Percentiles rank a stretch among this genome's conserved stretches.
Conservation (phyloP, 2,329 filamentous ascomycete species). For the Arthrobotrys sphaeroides region DNA sequence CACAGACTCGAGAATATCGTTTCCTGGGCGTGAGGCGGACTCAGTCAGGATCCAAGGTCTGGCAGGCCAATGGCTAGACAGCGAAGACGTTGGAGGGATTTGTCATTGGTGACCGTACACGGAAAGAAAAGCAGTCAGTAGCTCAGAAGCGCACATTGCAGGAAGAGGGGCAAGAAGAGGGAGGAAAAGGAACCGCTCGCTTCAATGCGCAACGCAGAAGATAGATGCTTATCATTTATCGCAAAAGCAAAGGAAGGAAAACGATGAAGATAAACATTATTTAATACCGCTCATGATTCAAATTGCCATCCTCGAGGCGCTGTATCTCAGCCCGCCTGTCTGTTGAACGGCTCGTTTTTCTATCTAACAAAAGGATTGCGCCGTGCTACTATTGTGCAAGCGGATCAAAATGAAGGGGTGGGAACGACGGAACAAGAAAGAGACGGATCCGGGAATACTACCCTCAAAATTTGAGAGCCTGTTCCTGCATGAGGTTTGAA, state of each 20-base stretch:
- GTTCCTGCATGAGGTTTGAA: not conserved
- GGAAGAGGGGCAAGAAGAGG: no score
- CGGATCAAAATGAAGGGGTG: no score
- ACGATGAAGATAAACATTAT: constrained; percentile 7
- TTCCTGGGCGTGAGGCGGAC: constrained; percentile 23
- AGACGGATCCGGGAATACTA: not conserved
- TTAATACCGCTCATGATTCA: constrained; percentile 9
- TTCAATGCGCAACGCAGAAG: not conserved
- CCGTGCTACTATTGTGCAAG: not conserved
- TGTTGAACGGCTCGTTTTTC: not conserved
- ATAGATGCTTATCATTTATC: constrained; percentile 9
- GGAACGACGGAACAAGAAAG: not conserved
- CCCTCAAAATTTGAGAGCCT: not conserved
- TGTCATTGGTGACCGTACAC: constrained; percentile 55
- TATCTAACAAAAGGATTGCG: constrained; percentile 10
- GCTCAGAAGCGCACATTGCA: not conserved
- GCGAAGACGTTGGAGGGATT: constrained; percentile 56
- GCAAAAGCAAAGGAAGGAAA: constrained; percentile 7
- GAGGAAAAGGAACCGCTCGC: no score
- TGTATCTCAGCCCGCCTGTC: not conserved
- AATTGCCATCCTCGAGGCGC: not conserved
- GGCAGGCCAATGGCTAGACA: constrained; percentile 53
- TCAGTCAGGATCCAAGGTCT: constrained; percentile 47
- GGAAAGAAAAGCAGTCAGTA: not conserved
- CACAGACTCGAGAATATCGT: constrained; percentile 63